phyloP scores from a whole-genome alignment of 2,329 filamentous ascomycete genomes.

The Ophiostoma pallidulum region DNA sequence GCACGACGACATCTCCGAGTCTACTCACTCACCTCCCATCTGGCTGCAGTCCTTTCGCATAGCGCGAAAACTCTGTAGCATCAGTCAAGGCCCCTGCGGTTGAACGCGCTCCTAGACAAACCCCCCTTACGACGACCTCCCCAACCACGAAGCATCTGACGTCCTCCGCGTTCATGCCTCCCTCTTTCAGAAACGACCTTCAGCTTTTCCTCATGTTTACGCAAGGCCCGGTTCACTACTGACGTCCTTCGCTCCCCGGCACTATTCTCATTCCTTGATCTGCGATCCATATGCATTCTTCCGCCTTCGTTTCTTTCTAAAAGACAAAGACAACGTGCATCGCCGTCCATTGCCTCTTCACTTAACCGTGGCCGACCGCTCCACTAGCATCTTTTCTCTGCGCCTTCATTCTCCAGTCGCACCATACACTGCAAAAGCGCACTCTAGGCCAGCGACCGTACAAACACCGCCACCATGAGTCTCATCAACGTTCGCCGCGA shows the following conservation, averaged over 20 bases:
- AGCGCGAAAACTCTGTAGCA: constrained; percentile 87
- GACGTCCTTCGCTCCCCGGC: constrained; percentile 33
- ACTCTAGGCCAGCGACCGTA: background rate
- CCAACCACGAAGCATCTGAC: background rate
- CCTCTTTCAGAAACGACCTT: constrained; percentile 40
- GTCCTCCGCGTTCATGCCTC: constrained; percentile 45
- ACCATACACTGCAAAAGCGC: too few species aligned
- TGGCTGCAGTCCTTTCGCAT: constrained; percentile 97
- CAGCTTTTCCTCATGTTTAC: constrained; percentile 47
- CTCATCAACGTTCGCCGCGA: constrained; percentile 97
- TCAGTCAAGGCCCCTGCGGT: constrained; percentile 84
- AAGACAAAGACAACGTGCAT: constrained; percentile 4
- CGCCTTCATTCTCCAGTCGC: background rate
- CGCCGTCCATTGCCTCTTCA: background rate
- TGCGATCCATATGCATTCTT: constrained; percentile 5
- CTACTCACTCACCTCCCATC: constrained; percentile 86
- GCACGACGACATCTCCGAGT: constrained; percentile 82
- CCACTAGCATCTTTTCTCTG: background rate
- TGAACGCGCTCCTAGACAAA: constrained; percentile 39
- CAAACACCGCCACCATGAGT: constrained; percentile 65
- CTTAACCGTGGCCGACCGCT: too few species aligned
- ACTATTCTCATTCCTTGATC: background rate
- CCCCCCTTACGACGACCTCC: constrained; percentile 14
- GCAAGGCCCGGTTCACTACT: constrained; percentile 44
- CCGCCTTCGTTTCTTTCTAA: constrained; percentile 2